Conservation (phyloP, 2,329 filamentous ascomycete species). For the Huntiella decipiens region DNA sequence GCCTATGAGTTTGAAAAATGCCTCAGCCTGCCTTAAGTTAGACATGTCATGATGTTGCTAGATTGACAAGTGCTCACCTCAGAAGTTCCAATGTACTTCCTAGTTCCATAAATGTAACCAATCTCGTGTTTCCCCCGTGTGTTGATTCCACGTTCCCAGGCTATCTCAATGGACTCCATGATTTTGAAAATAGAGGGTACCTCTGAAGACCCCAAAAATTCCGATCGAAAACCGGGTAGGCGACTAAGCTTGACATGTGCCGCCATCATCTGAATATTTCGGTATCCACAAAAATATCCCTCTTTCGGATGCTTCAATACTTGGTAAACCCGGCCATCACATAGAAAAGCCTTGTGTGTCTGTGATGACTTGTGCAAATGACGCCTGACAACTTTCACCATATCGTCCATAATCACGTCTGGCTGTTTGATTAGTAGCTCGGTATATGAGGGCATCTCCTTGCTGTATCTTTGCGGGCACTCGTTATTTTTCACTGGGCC, state of each 20-base stretch:
- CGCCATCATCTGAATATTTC: conserved; percentile 82
- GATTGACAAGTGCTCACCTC: conserved; percentile 41
- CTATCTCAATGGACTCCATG: conserved; percentile 70
- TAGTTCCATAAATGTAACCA: conserved; percentile 67
- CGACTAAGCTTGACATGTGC: conserved; percentile 52
- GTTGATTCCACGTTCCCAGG: conserved; percentile 78
- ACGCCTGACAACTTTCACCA: too few relatives aligned
- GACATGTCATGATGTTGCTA: neutral
- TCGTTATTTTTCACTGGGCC: too few relatives aligned
- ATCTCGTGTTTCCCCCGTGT: conserved; percentile 57
- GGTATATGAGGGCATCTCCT: too few relatives aligned
- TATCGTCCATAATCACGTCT: too few relatives aligned
- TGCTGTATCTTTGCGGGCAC: too few relatives aligned
- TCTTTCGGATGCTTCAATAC: conserved; percentile 67
- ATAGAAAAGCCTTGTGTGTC: conserved; percentile 50
- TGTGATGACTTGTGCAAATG: neutral
- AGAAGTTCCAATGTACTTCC: conserved; percentile 88
- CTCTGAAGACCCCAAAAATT: conserved; percentile 24
- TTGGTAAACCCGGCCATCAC: conserved; percentile 55
- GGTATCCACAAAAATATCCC: conserved; percentile 82
- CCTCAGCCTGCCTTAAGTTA: conserved; percentile 41
- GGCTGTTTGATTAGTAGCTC: too few relatives aligned
- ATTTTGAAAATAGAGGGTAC: conserved; percentile 64
- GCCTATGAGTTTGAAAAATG: conserved; percentile 50
- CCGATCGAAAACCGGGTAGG: conserved; percentile 37